Conservation (phyloP, 2,329 filamentous ascomycete genomes). For the Ascochyta pisi region DNA sequence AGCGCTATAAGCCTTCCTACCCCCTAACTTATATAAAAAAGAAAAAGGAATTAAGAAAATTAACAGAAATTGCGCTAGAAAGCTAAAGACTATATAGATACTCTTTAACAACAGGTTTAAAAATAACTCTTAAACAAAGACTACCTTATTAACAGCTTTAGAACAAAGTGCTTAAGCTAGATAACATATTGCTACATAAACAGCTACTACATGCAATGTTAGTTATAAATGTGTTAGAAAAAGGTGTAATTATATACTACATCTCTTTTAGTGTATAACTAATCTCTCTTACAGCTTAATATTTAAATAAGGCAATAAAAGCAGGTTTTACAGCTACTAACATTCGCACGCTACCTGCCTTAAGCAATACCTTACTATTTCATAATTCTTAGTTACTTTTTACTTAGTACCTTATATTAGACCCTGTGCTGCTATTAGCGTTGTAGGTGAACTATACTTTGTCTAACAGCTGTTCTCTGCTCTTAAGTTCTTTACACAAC, state of each 20-base stretch:
- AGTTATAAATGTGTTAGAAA: constrained; percentile 15
- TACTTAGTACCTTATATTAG: not conserved
- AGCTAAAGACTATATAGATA: constrained; percentile 12
- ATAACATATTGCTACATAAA: constrained; percentile 10
- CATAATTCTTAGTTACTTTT: constrained; percentile 2
- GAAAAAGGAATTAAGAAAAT: constrained; percentile 14
- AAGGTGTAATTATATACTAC: constrained; percentile 7
- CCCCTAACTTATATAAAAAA: not conserved
- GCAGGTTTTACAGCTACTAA: not conserved
- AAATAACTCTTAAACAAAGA: constrained; percentile 3
- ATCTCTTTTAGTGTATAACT: constrained; percentile 5
- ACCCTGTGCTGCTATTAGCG: not conserved
- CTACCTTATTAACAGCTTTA: constrained; percentile 9
- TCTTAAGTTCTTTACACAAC: constrained; percentile 7
- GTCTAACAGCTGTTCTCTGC: not conserved
- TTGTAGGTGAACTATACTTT: constrained; percentile 7
- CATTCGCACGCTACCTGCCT: too few species aligned
- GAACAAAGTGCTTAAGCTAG: constrained; percentile 9
- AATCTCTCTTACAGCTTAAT: constrained; percentile 13
- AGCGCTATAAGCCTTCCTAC: not conserved
- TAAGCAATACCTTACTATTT: not conserved
- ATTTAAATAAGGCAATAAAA: constrained; percentile 1
- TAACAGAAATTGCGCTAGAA: constrained; percentile 9
- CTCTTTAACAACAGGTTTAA: constrained; percentile 13
- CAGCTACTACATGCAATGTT: constrained; percentile 5